Conservation (phyloP, 805 yeast species). For the Saturnispora halmiae region DNA sequence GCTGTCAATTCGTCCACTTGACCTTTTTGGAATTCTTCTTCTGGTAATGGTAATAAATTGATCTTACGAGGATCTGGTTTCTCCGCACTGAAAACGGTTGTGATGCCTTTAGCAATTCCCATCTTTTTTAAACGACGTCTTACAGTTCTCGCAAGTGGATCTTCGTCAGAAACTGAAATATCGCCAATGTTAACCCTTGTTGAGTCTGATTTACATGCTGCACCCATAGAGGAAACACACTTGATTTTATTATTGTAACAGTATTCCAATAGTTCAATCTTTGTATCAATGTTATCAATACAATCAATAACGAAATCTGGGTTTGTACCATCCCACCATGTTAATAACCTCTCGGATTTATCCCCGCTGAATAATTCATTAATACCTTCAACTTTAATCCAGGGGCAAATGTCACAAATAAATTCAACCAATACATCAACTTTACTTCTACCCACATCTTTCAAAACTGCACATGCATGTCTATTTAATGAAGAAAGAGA, state of each 20-base stretch:
- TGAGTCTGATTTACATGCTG: constrained; percentile 94
- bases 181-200: constrained; percentile 86
- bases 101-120: constrained; percentile 69
- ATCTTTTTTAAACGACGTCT: constrained; percentile 73
- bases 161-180: constrained; percentile 84
- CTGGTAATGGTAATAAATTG: constrained; percentile 71
- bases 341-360: constrained; percentile 52
- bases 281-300: constrained; percentile 95
- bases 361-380: constrained; percentile 71
- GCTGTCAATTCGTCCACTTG: constrained; percentile 82
- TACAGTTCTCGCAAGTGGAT: constrained; percentile 80
- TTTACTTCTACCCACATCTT: constrained; percentile 88
- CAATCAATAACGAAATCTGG: constrained; percentile 88
- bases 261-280: constrained; percentile 76
- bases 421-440: constrained; percentile 72
- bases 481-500: constrained; percentile 85
- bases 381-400: constrained; percentile 73
- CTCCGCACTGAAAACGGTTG: constrained; percentile 88
- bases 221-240: constrained; percentile 93
- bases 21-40: constrained; percentile 72
- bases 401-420: constrained; percentile 75
- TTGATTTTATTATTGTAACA: constrained; percentile 52
- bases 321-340: constrained; percentile 30
- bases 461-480: constrained; percentile 86
- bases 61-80: constrained; percentile 97